These are phyloP conservation scores for Lachancea dasiensis DNA, from an alignment of 805 yeast genomes.

Conservation along the genomic window DNA sequence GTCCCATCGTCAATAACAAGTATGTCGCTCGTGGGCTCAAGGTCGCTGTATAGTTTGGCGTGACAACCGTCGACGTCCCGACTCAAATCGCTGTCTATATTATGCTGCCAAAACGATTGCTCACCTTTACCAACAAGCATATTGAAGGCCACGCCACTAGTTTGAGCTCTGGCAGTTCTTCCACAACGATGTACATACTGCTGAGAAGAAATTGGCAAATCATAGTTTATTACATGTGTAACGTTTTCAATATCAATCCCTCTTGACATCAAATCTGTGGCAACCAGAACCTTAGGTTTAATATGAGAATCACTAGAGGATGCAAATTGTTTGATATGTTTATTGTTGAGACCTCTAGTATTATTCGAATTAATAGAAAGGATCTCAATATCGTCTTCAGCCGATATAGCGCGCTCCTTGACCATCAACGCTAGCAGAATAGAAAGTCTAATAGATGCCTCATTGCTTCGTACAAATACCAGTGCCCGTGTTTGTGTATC, in stretches of 20 bases:
- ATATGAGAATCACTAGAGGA: slow-evolving; percentile 35
- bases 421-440: slow-evolving; percentile 37
- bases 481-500: slow-evolving; percentile 11
- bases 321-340: slow-evolving; percentile 55
- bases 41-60: slow-evolving; percentile 24
- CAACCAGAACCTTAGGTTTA: slow-evolving; percentile 41
- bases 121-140: slow-evolving; percentile 78
- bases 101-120: slow-evolving; percentile 51
- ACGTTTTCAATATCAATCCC: slow-evolving; percentile 80
- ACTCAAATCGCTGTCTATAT: slow-evolving; percentile 46
- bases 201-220: slow-evolving; percentile 78
- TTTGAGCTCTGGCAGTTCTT: slow-evolving; percentile 92
- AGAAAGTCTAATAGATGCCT: slow-evolving; percentile 75
- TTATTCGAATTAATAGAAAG: slow-evolving; percentile 54
- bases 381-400: slow-evolving; percentile 19
- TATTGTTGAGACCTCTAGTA: slow-evolving; percentile 47
- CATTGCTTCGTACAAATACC: slow-evolving; percentile 47
- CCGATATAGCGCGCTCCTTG: neutral
- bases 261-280: slow-evolving; percentile 92
- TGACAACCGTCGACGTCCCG: slow-evolving; percentile 36
- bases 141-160: slow-evolving; percentile 67
- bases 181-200: slow-evolving; percentile 97
- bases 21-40: slow-evolving; percentile 13
- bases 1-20: slow-evolving; percentile 34
- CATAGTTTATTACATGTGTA: slow-evolving; percentile 79